phyloP scores from a whole-genome alignment of 140 eudicot species.

The Oenanthe javanica region DNA sequence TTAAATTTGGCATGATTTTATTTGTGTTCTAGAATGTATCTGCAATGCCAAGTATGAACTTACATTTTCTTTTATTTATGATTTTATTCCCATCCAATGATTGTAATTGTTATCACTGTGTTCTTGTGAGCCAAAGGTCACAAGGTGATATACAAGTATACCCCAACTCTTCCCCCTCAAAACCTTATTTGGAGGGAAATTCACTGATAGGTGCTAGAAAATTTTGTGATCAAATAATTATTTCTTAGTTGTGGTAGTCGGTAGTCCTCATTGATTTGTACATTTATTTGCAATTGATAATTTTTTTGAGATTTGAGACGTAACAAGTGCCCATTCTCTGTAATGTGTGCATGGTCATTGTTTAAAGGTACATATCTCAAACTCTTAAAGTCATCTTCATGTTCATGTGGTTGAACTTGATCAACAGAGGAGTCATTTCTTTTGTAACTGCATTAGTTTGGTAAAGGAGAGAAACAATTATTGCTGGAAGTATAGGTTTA shows the following conservation, averaged over 20 bases:
- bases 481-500: neutral
- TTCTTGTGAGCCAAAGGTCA: neutral
- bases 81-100: too few relatives aligned
- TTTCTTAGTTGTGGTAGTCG: neutral
- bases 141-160: neutral
- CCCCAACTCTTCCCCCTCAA: neutral
- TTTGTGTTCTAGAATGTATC: neutral
- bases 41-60: neutral
- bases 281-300: neutral
- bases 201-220: neutral
- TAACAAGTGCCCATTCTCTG: neutral
- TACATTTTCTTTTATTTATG: neutral
- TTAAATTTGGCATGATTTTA: neutral
- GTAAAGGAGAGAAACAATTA: neutral
- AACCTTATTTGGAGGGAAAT: neutral
- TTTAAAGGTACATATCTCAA: neutral
- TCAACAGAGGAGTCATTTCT: conserved; percentile 2
- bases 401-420: neutral
- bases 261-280: neutral
- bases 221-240: neutral
- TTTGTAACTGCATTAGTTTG: neutral
- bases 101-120: neutral
- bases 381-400: neutral
- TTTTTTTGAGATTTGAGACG: neutral
- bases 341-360: neutral